Evolutionary conservation across 176 grass and related monocot species (phyloP), one percentile per base, ranked within the genome.

Genomic region (Guadua angustifolia): DNA sequence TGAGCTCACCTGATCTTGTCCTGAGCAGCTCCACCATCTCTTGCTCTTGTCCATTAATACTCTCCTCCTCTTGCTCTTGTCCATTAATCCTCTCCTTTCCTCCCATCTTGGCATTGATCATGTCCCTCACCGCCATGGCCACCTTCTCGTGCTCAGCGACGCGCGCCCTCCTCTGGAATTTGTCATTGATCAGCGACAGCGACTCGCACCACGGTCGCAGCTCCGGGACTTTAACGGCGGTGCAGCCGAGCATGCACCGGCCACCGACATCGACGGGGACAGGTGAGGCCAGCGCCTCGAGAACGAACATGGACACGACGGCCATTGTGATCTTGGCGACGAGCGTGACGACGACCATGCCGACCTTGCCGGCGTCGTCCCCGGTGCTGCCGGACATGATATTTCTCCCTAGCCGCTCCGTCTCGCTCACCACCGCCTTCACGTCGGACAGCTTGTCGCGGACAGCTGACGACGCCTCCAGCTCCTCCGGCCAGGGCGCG

Each of bases 251-350:
- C 44, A 61, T 61, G 16, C 39, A 29, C 13, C 0, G 59, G 55
- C 15, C 25, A n/a, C 7, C 64, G 44, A 40, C 66, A 65, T 35
- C 44, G 53, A 88, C 19, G 16, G 60, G 38, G 79, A 77, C 16
- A 24, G 89, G 85, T 9, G 91, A 86, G 64, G 69, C 70, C 7
- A 95, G 86, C 7, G 93, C 93, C 68, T 88, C 85, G 44, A 93
- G 75, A 8, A 98, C 85, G 74, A 93, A 85, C 64, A 89, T 88
- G 40, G 87, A 91, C 45, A 98, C 59, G 46, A 88, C 12, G 45
- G 88, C 57, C 83, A 91, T 92, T 2, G 90, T 94, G 70, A 94
- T 89, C 82, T 86, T 97, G 78, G 95, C 91, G 36, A 92, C 88
- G 53, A 97, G 84, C 88, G 90, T 89, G 70, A 88, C 87, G 46